Evolutionary conservation across 176 grass and related monocot genomes (phyloP), one percentile per base, ranked within the genome.

Genomic region (Ensete ventricosum): DNA sequence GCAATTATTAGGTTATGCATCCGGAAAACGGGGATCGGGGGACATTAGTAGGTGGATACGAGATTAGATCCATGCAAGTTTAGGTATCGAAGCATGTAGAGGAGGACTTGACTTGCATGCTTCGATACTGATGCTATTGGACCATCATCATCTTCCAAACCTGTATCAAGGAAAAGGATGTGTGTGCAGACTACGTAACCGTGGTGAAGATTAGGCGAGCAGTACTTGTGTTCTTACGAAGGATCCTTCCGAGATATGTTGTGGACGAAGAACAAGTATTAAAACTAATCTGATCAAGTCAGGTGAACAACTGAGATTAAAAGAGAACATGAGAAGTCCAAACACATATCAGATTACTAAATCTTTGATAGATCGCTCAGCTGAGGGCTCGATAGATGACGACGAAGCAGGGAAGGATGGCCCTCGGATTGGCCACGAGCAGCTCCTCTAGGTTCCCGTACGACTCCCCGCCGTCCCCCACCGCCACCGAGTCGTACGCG

Each of bases 331-430:
- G 34, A 43, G 34, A 29, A 3, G 29, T 29, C 29, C 29, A 29
- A 43, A 43, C 5, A 6, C 34, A 43, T 6, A 6, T 43, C 34
- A 43, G 34, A 43, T 43, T 43, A 14, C 25, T 43, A 0, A 5
- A 17, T 43, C 26, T 14, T 1, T 16, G 12, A 6, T 7, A 11
- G 14, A 25, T 26, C 1, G 1, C 19, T 58, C 67, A 82, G 50
- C 88, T 75, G 1, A 88, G 14, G 11, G 85, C 83, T 3, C 88
- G 86, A 59, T 94, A 99, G 73, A 99, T 79, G 78, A 99, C 95
- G 53, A 99, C 91, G 81, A 99, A 99, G 84, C 95, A 99, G 0
- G 95, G 90, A 12, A 99, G 86, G 76, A 99, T 99, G 54, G 95
- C 95, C 84, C 84, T 89, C 0, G 95, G 90, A 69, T 94, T 99